Evolutionary conservation across 2,329 filamentous ascomycete species (phyloP), one percentile per base, ranked within the genome.

Genomic region (Colletotrichum sp.): DNA sequence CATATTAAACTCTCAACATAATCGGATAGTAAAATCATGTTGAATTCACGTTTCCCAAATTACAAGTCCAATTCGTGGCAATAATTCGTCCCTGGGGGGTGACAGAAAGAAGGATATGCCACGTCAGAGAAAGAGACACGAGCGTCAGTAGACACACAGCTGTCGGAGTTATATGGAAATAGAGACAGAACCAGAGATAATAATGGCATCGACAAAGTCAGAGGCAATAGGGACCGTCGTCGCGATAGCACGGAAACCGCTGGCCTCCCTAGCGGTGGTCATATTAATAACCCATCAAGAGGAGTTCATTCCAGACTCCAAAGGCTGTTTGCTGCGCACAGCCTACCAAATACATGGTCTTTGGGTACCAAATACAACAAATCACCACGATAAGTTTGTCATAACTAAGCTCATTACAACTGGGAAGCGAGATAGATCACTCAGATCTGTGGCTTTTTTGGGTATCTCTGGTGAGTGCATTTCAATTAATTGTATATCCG

Each of bases 401-500:
- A 21, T 11, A 51, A 51, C 3, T 51, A 21, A n/a, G n/a, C 43
- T 24, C n/a, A n/a, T 51, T 16, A 3, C 13, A 36, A 7, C 0
- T 51, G 4, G 31, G 43, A 21, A 13, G 33, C 12, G 13, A 34
- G 33, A 13, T 51, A 51, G 43, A 51, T 21, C 43, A 51, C 12
- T 51, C 1, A 13, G 43, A 21, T 8, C 13, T 51, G n/a, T 51
- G 11, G n/a, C 24, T n/a, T 51, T 2, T 51, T 51, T 51, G 43
- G 6, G 12, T 8, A 34, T 13, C 33, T 34, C 11, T 36, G 13
- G 6, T 21, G 3, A 31, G 21, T 2, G 33, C 6, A 24, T 21
- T 6, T 69, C 77, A 86, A 68, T 85, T 86, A n/a, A 88, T 87
- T 3, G 85, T 84, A 77, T 89, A 89, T 3, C 88, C 88, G 9